Base-by-base conservation (phyloP, 306 rosid species). In the Castanea crenata region DNA sequence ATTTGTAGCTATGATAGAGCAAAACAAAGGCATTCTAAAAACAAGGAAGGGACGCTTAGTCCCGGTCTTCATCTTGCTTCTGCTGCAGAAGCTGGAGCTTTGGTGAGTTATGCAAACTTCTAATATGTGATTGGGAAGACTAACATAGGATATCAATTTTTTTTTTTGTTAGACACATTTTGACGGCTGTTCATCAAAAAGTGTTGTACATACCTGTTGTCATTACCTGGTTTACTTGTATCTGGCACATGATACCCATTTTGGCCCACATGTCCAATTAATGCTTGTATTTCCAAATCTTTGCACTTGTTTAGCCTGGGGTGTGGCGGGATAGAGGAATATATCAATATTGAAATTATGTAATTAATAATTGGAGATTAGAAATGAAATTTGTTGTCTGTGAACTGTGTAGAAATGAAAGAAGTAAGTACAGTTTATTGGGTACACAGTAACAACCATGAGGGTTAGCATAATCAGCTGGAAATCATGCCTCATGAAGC, bases 81-180 rank as follows among this genome's bases (percentile, higher is more conserved):
- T 7, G 99, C 99, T 69, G 96, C 98, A 19, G 99, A 93, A 89
- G 99, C 99, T 68, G 99, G 99, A 80, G 90, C 87, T 77, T 79
- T 93, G 94, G 99, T 95, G 87, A 86, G 98, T 82, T 82, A 27
- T 62, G 52, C 69, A 55, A 57, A 78, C 85, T 75, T 52, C 32
- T 41, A 68, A 49, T 76, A 20, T 75, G 72, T 79, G 51, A 75
- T 41, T 78, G 68, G 32, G 79, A 46, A 52, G 69, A 2, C 44
- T 20, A 55, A 27, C 32, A 20, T 35, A 15, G 20, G 75, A 25
- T 19, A 1, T 62, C 69, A 27, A 8, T 7, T 49, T 18, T 19
- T 34, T 34, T 34, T 3, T 32, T 7, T 34, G 11, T 7, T 5
- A 3, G 1, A 67, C n/a, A 64, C 70, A 63, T 65, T 62, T 65